Evolutionary conservation across 495 filamentous ascomycete species (phyloP).

Genomic region (Tetracladium marchalianum): DNA sequence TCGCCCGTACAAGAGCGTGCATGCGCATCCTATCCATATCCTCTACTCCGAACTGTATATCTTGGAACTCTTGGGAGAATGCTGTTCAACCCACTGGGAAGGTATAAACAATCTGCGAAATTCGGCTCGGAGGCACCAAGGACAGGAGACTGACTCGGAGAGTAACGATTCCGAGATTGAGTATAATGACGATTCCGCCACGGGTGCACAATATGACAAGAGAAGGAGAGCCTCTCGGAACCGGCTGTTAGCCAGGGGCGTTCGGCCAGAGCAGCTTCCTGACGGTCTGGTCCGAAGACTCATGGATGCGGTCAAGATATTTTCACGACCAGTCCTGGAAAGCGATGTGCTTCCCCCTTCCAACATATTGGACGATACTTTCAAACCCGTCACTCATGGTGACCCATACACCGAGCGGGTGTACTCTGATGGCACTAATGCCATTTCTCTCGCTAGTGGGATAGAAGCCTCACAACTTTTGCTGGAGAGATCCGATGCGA

Average conservation of each 20-base stretch:
- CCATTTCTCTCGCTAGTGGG: conserved; percentile 8
- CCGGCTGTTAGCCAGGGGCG: conserved; percentile 4
- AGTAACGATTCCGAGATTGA: conserved; percentile 20
- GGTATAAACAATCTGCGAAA: conserved; percentile 21
- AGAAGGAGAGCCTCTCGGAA: conserved; percentile 13
- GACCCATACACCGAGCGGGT: conserved; percentile 13
- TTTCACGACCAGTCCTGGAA: conserved; percentile 19
- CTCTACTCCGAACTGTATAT: conserved; percentile 50
- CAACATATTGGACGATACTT: conserved; percentile 16
- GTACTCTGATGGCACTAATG: not conserved
- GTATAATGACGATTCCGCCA: not conserved
- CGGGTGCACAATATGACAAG: not conserved
- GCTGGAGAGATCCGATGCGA: conserved; percentile 17
- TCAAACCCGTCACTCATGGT: conserved; percentile 22
- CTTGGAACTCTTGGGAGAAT: conserved; percentile 52
- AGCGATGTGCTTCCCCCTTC: conserved; percentile 18
- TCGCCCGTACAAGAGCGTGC: conserved; percentile 33
- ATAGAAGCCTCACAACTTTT: conserved; percentile 22
- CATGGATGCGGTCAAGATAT: conserved; percentile 18
- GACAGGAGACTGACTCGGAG: conserved; percentile 16
- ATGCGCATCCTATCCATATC: conserved; percentile 40
- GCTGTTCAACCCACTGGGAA: conserved; percentile 48
- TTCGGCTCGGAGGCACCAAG: conserved; percentile 5
- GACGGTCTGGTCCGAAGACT: conserved; percentile 16
- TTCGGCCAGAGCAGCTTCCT: conserved; percentile 9